Evolutionary conservation across 2,329 filamentous ascomycete genomes (phyloP), one percentile per base, ranked within the genome.

Genomic region (Fusarium lyarnte): DNA sequence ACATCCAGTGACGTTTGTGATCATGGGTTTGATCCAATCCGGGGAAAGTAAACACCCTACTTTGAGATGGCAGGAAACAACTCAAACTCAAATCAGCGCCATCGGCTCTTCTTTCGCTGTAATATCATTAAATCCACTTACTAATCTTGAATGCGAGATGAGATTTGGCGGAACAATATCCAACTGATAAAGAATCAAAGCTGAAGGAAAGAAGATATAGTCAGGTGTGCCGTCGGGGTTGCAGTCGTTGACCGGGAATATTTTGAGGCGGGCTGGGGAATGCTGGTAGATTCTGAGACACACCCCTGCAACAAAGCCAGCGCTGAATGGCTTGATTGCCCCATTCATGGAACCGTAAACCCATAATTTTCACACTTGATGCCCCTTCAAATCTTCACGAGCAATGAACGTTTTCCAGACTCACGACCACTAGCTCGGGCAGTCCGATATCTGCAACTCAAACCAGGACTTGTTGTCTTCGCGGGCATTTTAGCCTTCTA

Each of bases 211-310:
- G 45, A 75, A 57, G 54, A 63, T 47, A 65, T 55, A 64, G 63
- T 67, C 67, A 62, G 57, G 60, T 62, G 64, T 68, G 76, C 74
- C 76, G 76, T 74, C 62, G 55, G 68, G 67, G 76, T 78, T 74
- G 60, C 73, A 78, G 65, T 77, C 36, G 39, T 58, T 49, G 39
- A 43, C 63, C 69, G 60, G 52, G 60, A 55, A 58, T 51, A 60
- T 67, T 70, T 63, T 53, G 63, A 69, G 49, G 63, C 60, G 73
- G 69, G 58, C 64, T 78, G 76, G 76, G 76, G 76, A 78, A 78
- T 78, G 76, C 76, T 77, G 69, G 76, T 76, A 55, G 69, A 71
- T 66, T 70, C 66, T 78, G 76, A 78, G 70, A 78, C 76, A 58
- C 4, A 43, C 68, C 76, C 76, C 66, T 64, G 76, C 61, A 31